Base-by-base conservation (phyloP, 768 basidiomycete species). In the Rickenella mellea region DNA sequence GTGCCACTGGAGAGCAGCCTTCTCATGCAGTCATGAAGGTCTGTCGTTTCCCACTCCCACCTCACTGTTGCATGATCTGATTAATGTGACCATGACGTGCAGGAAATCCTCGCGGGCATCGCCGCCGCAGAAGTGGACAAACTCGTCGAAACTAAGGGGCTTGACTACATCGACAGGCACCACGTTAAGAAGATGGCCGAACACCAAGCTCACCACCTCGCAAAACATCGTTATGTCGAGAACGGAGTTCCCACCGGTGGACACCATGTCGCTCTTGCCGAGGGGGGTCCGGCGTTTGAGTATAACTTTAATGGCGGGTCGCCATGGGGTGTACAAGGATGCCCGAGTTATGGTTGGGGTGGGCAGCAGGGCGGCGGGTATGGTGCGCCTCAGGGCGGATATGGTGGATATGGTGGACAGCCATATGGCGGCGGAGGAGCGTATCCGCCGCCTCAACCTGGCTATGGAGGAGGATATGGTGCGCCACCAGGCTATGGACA, bases 81-180 rank as follows among this genome's bases (percentile, higher is more conserved):
- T 25, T 8, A 10, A 40, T 9, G 8, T 17, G 3, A 2, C 25
- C 28, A 5, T 19, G 11, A 9, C 17, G 32, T 2, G 3, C 30
- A 64, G 49, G 62, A 64, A 58, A 47, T 63, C 41, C 41, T 61
- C 26, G 62, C 61, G 14, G 62, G 57, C 17, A 56, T 65, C 42
- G 63, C 61, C 10, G 59, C 60, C 7, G 63, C 62, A 17, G 63
- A 65, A 46, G 60, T 62, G 26, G 62, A 64, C 55, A 57, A 56
- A 46, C 53, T 65, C 25, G 58, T 58, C 53, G 64, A 65, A 50
- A 65, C 64, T 41, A 64, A 64, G 47, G 64, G 62, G 6, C 46
- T 53, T 27, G 51, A 53, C 39, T 51, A 41, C 41, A 40, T 53
- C 30, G 51, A 53, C 40, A 46, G 49, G 15, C 49, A 51, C 27